These are phyloP conservation scores for Erythrobasidium hasegawianum DNA, from an alignment of 1,284 basidiomycete genomes.

Conservation along the genomic window DNA sequence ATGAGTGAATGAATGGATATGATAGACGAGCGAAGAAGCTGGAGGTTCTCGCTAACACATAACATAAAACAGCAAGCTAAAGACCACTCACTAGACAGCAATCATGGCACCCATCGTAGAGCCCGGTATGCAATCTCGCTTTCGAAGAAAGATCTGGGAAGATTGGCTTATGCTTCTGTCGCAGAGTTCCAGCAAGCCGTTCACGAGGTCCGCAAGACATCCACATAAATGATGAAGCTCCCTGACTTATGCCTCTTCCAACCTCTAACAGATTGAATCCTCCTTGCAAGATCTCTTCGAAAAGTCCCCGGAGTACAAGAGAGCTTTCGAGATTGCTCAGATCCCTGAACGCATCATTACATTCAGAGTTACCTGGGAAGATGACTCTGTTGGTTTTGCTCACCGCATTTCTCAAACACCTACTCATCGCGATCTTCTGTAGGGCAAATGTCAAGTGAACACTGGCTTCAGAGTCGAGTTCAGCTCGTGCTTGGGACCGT, in stretches of 20 bases:
- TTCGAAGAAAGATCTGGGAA: background rate
- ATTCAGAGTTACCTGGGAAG: constrained; percentile 76
- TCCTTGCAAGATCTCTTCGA: constrained; percentile 66
- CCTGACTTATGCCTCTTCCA: constrained; percentile 10
- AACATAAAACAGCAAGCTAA: no score
- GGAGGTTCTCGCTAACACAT: no score
- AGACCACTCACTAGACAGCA: no score
- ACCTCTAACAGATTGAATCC: constrained; percentile 58
- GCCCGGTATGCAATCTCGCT: background rate
- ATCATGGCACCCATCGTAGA: background rate
- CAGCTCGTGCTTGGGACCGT: constrained; percentile 76
- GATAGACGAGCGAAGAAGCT: no score
- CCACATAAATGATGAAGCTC: constrained; percentile 5
- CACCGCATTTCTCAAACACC: background rate
- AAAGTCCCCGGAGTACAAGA: constrained; percentile 67
- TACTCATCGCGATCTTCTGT: background rate
- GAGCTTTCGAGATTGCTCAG: constrained; percentile 60
- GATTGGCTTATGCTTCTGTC: constrained; percentile 18
- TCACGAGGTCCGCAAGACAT: constrained; percentile 28
- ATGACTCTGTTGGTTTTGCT: constrained; percentile 57
- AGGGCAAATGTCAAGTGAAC: constrained; percentile 66
- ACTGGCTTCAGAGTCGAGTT: constrained; percentile 74
- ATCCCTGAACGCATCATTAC: constrained; percentile 73
- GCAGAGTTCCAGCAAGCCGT: constrained; percentile 58
- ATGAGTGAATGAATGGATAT: no score